Base-by-base conservation (phyloP, 2,329 filamentous ascomycete genomes). In the Colletotrichum eremochloae region DNA sequence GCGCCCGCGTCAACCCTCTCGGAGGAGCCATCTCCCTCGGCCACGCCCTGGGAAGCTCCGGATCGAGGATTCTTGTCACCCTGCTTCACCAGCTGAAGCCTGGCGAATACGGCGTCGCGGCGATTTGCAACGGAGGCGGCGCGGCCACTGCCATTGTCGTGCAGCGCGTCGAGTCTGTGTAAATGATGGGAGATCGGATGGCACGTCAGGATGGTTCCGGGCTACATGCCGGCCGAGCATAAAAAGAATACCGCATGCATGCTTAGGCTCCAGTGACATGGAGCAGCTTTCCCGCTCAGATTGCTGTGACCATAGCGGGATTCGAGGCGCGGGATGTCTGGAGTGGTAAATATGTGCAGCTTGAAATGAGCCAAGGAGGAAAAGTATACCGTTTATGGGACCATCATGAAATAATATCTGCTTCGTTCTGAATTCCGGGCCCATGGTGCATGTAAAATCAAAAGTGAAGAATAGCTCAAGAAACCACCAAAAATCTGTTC, bases 101-200 rank as follows among this genome's bases (percentile, higher is more conserved):
- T 52, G 95, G 95, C 46, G 94, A 99, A 84, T 98, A 98, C 80
- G 96, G 96, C 66, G 94, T 96, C 75, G 96, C 95, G 20, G 95
- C 95, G 3, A 98, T 99, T 73, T 98, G 96, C 85, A 99, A 99
- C 78, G 96, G 96, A 57, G 96, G 96, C 53, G 96, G 96, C 72
- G 96, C 95, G 18, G 94, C 96, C 1, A 96, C 94, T 12, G 96
- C 95, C 0, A 88, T 98, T 79, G 94, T 98, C 61, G 94, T 99
- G 67, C 95, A 98, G 83, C 91, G 91, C 77, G 87, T 96, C 76
- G 92, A 93, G 75, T 84, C 84, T 62, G 86, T 88, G 67, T 89
- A 79, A 79, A 12, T 5, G n/a, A 46, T 7, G 15, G 20, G 20
- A 52, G 53, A 55, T 65, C 15, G 24, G 53, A 69, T 29, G 66